Base-by-base conservation (phyloP, 2,329 filamentous ascomycete species). In the Chrysoporthe austroafricana region DNA sequence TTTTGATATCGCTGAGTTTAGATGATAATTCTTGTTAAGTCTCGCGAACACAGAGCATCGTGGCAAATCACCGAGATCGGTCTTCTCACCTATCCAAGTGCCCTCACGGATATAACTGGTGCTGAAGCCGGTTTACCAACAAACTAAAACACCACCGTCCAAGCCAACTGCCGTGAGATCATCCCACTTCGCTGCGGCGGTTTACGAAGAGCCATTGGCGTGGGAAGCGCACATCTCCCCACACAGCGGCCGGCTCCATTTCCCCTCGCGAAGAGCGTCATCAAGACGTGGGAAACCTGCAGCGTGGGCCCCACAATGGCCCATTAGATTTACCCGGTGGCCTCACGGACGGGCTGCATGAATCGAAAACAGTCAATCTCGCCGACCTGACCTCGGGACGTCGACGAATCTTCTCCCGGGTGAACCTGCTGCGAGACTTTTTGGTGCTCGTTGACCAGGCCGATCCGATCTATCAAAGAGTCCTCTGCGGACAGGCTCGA, bases 61-160 rank as follows among this genome's bases (percentile, higher is more conserved):
- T 57, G 52, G 34, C 32, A 18, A 14, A 39, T 16, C 34, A 42
- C 58, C 64, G 64, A 66, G 48, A 66, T 57, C 58, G 58, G 64
- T 46, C 48, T n/a, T 39, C 59, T 42, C 26, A 8, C 4, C 39
- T 16, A 57, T 26, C 26, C 26, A 26, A 26, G 26, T 26, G 26
- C 26, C 32, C 14, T 57, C 16, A 14, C 34, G 34, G 34, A 5
- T 39, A 21, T 13, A 4, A 26, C 4, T 54, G 50, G 50, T 34
- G 16, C 9, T 16, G 3, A 13, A 34, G 26, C 50, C 50, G 50
- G 50, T 32, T 21, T 16, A 32, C 32, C 14, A 34, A 54, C 26
- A 54, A 21, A 21, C 50, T 21, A 52, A 32, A 21, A 14, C 50
- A 13, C 21, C 50, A 39, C 36, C 9, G 36, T 9, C 36, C 9